Base-by-base conservation (phyloP, 2,329 filamentous ascomycete species). In the Acrocalymma vagum region DNA sequence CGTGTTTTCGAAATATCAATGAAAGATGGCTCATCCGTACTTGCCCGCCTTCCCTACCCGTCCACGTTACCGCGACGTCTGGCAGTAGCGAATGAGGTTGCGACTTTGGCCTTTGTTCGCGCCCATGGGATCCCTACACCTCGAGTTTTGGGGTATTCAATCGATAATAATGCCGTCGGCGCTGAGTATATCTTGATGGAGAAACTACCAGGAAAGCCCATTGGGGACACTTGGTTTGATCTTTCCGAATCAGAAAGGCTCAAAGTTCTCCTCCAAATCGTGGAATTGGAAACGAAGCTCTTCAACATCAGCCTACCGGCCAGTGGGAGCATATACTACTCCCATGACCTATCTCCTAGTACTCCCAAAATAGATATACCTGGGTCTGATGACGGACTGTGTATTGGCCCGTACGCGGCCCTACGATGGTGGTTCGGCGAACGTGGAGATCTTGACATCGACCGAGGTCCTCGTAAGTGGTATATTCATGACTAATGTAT, bases 71-170 rank as follows among this genome's bases (percentile, higher is more conserved):
- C 62, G 13, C 39, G 57, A 33, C 46, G 41, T n/a, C 42, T 60
- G 20, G 62, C 60, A 15, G 60, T 65, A 9, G 67, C 65, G n/a
- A 71, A 67, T 46, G 65, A 72, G 45, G 67, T 70, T n/a, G 67
- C 70, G 22, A 70, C 65, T 2, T 42, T 68, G 42, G 57, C 55
- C 15, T 60, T 64, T 47, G 39, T 67, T n/a, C 67, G 60, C 8
- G 27, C 32, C 3, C 46, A 57, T 34, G 58, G 49, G 1, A 46
- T 69, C 9, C 55, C 63, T 13, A 45, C 49, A 23, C 64, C 61
- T 11, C 50, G 44, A 22, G 29, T 66, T 15, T 29, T 63, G 7
- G 55, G 28, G 11, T 67, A 60, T 31, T 47, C 48, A 1, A 21
- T 45, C 5, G 36, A 43, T 11, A 45, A 46, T 10, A 63, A 62